Conservation (phyloP, 306 rosid genomes). For the Acacia confusa region DNA sequence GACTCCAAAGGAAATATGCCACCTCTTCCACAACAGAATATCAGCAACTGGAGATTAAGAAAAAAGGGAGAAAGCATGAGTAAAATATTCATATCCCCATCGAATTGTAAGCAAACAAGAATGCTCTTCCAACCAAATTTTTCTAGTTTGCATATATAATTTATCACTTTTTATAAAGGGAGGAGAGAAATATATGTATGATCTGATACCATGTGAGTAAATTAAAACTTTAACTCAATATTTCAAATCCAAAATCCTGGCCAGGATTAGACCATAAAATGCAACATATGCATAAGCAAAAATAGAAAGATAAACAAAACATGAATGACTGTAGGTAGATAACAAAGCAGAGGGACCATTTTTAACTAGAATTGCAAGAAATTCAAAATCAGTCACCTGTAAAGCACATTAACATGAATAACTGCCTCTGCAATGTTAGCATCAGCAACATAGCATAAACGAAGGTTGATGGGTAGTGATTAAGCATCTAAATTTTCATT, state of each 20-base stretch:
- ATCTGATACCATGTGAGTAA: not conserved
- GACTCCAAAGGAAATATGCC: conserved; percentile 65
- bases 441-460: not conserved
- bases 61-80: conserved; percentile 19
- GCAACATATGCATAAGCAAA: conserved; percentile 6
- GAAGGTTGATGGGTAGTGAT: not conserved
- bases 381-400: conserved; percentile 15
- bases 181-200: not conserved
- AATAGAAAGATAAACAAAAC: not conserved
- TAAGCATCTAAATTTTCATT: not conserved
- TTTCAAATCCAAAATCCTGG: conserved; percentile 10
- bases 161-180: not conserved
- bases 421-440: not conserved
- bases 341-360: not conserved
- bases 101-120: not conserved
- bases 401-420: not conserved
- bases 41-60: conserved; percentile 60
- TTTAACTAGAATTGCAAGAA: not conserved
- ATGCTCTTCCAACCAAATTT: conserved; percentile 11
- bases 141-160: not conserved
- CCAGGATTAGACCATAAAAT: not conserved
- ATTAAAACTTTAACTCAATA: not conserved
- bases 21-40: conserved; percentile 75
- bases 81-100: conserved; percentile 10
- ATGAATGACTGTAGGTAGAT: not conserved